Evolutionary conservation across 2,329 filamentous ascomycete genomes (phyloP), one percentile per base, ranked within the genome.

Genomic region (Colletotrichum noveboracense): DNA sequence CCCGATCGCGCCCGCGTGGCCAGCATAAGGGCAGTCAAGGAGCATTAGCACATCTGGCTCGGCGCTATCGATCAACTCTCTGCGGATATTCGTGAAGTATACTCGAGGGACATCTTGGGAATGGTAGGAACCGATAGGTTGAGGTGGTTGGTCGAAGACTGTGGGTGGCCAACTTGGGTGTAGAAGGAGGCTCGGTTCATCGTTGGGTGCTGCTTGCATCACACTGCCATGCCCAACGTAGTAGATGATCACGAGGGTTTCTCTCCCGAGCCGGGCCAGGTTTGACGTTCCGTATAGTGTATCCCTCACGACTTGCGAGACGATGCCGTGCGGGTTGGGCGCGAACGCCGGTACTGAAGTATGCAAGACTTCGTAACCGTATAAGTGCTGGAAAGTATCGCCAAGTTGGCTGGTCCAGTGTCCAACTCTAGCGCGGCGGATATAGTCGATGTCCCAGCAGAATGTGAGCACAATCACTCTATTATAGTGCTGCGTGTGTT

Each of bases 1-100:
- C 10, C 43, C n/a, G 0, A 52, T 21, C 9, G 43, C n/a, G 10
- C n/a, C 43, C 0, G 43, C n/a, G n/a, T 0, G 0, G 43, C n/a
- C 43, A 2, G 43, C 6, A 21, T 52, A 0, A 4, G n/a, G n/a
- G n/a, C 18, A n/a, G 18, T 48, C 38, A 10, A 48, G 38, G 9
- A 48, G 38, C 38, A 48, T 48, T 1, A 48, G 18, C 9, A 48
- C 38, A 18, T 48, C 38, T 12, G 38, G 38, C 5, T n/a, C 18
- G 38, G 18, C 38, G 5, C 18, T 48, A 3, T 48, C 38, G 38
- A n/a, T 48, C 38, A 48, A 4, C 18, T 21, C 38, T n/a, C 38
- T 9, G 18, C 38, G 18, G 38, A 48, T 48, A 48, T n/a, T 48
- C 38, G 38, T 48, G 38, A 48, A n/a, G 38, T 48, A 12, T 48